Conservation (phyloP, 2,329 filamentous ascomycete genomes). For the Neodidymelliopsis sp. region DNA sequence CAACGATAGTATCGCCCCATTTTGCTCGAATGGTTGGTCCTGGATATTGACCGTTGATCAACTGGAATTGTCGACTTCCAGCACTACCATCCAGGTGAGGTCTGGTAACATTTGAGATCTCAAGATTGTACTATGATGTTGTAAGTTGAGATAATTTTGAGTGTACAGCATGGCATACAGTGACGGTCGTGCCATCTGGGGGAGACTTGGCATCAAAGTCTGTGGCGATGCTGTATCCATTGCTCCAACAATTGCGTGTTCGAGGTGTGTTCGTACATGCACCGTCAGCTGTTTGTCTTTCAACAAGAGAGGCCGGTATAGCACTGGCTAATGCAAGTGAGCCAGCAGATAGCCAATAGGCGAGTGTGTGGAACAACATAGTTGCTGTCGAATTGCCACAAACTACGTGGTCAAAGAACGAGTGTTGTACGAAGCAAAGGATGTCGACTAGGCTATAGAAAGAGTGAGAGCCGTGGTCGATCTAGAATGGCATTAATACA, state of each 20-base stretch:
- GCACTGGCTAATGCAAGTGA: conserved; percentile 35
- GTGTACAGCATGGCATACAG: conserved; percentile 22
- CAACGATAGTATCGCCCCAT: conserved; percentile 51
- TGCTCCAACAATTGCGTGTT: conserved; percentile 53
- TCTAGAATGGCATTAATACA: conserved; percentile 17
- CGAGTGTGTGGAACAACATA: conserved; percentile 38
- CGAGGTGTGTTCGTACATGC: conserved; percentile 51
- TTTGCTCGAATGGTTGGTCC: conserved; percentile 59
- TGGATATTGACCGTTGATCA: conserved; percentile 66
- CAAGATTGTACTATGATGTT: conserved; percentile 45
- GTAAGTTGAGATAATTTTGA: conserved; percentile 4
- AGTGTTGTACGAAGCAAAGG: neutral
- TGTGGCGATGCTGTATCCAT: conserved; percentile 54
- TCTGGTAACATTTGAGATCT: conserved; percentile 51
- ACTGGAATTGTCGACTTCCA: conserved; percentile 44
- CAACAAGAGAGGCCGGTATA: conserved; percentile 34
- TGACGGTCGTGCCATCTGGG: conserved; percentile 47
- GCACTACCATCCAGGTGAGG: conserved; percentile 51
- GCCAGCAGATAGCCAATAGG: conserved; percentile 35
- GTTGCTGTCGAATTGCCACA: conserved; percentile 1
- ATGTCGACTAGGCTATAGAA: neutral
- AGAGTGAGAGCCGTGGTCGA: conserved; percentile 5
- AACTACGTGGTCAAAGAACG: conserved; percentile 3
- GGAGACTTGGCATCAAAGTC: conserved; percentile 56
- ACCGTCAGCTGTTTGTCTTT: conserved; percentile 45